Evolutionary conservation across 768 basidiomycete genomes (phyloP).

Genomic region (Rhodotorula kratochvilovae): DNA sequence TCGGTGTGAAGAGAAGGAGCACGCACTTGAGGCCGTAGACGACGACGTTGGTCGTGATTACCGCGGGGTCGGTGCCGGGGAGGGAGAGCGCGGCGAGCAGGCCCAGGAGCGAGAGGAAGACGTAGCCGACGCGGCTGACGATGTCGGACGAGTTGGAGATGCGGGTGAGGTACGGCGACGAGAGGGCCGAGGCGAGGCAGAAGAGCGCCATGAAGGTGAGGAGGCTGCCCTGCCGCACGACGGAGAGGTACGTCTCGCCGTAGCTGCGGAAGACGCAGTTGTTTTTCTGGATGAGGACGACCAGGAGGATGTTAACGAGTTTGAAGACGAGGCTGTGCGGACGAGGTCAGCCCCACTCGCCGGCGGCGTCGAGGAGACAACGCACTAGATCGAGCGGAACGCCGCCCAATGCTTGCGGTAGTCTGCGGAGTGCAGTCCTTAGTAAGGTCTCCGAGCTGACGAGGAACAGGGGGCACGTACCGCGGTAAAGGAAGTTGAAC

Average conservation of each 20-base stretch:
- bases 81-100: conserved; percentile 61
- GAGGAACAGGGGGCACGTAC: conserved; percentile 47
- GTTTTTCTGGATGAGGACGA: conserved; percentile 62
- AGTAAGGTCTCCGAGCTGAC: too few relatives aligned
- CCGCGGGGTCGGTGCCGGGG: conserved; percentile 58
- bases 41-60: conserved; percentile 58
- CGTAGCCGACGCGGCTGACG: conserved; percentile 66
- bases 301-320: conserved; percentile 61
- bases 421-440: conserved; percentile 53
- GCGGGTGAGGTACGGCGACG: conserved; percentile 32
- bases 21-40: conserved; percentile 62
- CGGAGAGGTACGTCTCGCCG: conserved; percentile 54
- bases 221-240: conserved; percentile 62
- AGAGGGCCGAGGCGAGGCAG: conserved; percentile 51
- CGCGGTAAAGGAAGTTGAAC: conserved; percentile 65
- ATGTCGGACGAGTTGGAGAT: conserved; percentile 49
- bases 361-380: too few relatives aligned
- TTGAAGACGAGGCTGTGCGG: conserved; percentile 52
- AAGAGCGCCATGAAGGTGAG: conserved; percentile 58
- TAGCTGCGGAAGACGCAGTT: conserved; percentile 67
- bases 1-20: too few relatives aligned
- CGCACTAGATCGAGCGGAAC: conserved; percentile 38
- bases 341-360: not conserved
- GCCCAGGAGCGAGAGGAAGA: conserved; percentile 61
- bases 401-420: conserved; percentile 67